Base-by-base conservation (phyloP, 306 rosid species). In the Alnus glutinosa region DNA sequence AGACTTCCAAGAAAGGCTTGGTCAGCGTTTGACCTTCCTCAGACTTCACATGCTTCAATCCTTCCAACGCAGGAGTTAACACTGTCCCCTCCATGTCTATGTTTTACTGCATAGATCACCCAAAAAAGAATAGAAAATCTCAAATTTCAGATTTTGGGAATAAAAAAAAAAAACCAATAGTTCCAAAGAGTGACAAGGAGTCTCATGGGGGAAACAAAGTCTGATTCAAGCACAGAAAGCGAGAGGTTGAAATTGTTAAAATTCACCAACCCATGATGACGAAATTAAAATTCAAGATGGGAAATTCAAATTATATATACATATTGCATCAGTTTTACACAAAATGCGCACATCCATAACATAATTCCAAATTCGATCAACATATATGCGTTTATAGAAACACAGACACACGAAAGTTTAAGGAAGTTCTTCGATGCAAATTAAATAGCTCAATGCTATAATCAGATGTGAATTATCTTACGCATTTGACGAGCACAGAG, bases 1-100 rank as follows among this genome's bases (percentile, higher is more conserved):
- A 95, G 9, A 82, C 98, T 7, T 93, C 96, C 94, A 95, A 86
- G 87, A 95, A 95, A 77, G 94, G 96, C 87, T 79, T 75, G 69
- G 95, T 88, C 75, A 91, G 78, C 80, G 90, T 84, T 76, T 95
- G 97, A 68, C 93, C 99, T 74, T 85, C 85, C 8, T 86, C 92
- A 16, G 97, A 90, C 81, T 42, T 42, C 8, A 91, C 91, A 79
- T 54, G 77, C 87, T 90, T 83, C 12, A 91, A 71, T 77, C 95
- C 97, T 87, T 95, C 93, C 86, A 95, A 37, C 50, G 97, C 93
- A 47, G 94, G 91, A 79, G 88, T 49, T 74, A 95, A 93, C 58
- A 81, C 97, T 46, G 99, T 85, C 64, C 87, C 98, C 79, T 79
- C 94, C 99, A 95, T 95, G 57, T 72, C 72, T 76, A 30, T 64